Conservation (phyloP, 1,284 basidiomycete species). For the Rhodotorula sp. region DNA sequence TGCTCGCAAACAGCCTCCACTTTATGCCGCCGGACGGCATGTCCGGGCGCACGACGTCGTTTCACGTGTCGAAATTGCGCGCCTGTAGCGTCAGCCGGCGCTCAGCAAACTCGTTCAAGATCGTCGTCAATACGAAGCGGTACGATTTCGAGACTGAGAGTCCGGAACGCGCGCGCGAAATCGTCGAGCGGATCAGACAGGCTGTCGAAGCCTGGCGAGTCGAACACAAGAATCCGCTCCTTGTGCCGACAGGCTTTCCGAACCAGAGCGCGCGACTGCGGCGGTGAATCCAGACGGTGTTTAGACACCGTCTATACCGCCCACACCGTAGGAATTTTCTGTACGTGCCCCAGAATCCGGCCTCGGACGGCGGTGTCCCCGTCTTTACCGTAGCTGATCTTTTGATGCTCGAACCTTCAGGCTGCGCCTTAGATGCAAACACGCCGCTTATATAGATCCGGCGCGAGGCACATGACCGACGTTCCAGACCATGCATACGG, state of each 20-base stretch:
- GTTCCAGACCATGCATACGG: too few relatives aligned
- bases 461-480: too few relatives aligned
- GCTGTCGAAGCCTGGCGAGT: conserved; percentile 32
- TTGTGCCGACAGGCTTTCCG: not conserved
- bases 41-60: conserved; percentile 66
- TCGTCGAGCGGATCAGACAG: conserved; percentile 45
- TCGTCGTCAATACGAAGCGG: conserved; percentile 67
- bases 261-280: not conserved
- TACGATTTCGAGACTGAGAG: conserved; percentile 98
- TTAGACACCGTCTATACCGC: too few relatives aligned
- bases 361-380: too few relatives aligned
- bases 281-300: too few relatives aligned
- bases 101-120: conserved; percentile 78
- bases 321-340: too few relatives aligned
- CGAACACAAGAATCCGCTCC: conserved; percentile 1
- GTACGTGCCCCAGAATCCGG: too few relatives aligned
- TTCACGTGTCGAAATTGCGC: conserved; percentile 83
- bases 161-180: conserved; percentile 55
- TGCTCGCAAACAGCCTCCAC: conserved; percentile 52
- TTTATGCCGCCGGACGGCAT: conserved; percentile 72
- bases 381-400: too few relatives aligned
- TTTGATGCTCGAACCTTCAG: too few relatives aligned
- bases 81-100: conserved; percentile 81
- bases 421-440: too few relatives aligned
- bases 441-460: too few relatives aligned